phyloP scores from a whole-genome alignment of 768 basidiomycete genomes.

The Pleurotus tuoliensis region DNA sequence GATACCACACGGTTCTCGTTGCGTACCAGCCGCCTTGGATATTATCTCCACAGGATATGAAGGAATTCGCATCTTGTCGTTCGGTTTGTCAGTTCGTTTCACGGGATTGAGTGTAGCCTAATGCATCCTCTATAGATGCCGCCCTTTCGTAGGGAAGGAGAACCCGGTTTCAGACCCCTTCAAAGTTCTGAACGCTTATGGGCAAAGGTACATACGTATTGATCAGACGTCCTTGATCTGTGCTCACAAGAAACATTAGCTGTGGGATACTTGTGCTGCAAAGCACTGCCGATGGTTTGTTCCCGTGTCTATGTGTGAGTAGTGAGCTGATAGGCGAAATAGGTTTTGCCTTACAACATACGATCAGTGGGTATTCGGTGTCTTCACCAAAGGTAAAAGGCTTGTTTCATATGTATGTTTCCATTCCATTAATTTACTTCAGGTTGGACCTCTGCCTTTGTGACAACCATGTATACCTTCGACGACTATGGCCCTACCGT shows the following conservation, averaged over 20 bases:
- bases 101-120: no score
- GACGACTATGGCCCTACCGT: constrained; percentile 42
- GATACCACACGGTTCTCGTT: constrained; percentile 37
- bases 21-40: constrained; percentile 64
- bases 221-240: not conserved
- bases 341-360: constrained; percentile 43
- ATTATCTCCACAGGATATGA: constrained; percentile 48
- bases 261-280: constrained; percentile 55
- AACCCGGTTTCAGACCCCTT: constrained; percentile 28
- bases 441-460: constrained; percentile 55
- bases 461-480: constrained; percentile 40
- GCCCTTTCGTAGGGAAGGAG: constrained; percentile 27
- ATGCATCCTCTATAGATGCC: constrained; percentile 30
- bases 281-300: constrained; percentile 51
- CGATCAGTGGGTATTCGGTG: constrained; percentile 58
- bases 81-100: constrained; percentile 25
- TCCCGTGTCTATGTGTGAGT: not conserved
- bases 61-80: constrained; percentile 44
- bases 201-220: constrained; percentile 43
- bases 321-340: not conserved
- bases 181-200: constrained; percentile 51
- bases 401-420: not conserved
- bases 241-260: constrained; percentile 22
- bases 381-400: constrained; percentile 48
- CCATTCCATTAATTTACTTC: not conserved